Evolutionary conservation across 495 filamentous ascomycete genomes (phyloP).

Genomic region (Neurospora tetraspora): DNA sequence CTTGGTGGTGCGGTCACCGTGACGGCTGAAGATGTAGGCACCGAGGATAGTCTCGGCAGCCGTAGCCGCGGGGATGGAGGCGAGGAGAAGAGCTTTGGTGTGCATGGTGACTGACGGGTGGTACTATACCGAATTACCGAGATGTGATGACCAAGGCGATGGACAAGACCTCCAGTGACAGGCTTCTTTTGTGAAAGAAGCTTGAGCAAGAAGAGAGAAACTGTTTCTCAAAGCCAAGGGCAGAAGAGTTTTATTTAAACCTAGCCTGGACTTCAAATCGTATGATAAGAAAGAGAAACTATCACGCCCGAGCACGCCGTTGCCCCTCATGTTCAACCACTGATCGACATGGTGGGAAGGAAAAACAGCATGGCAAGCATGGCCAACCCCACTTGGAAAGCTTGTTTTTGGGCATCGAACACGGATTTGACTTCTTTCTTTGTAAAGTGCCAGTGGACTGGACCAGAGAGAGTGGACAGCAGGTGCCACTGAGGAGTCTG

Average conservation of each 20-base stretch:
- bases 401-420: background rate
- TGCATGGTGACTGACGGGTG: constrained; percentile 1
- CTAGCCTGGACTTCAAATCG: background rate
- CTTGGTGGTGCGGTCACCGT: constrained; percentile 66
- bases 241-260: background rate
- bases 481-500: background rate
- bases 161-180: background rate
- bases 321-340: background rate
- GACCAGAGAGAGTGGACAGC: background rate
- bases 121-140: background rate
- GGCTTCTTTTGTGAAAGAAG: background rate
- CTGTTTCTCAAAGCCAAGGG: background rate
- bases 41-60: constrained; percentile 53
- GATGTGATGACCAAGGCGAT: background rate
- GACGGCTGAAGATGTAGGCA: constrained; percentile 59
- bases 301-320: background rate
- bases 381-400: background rate
- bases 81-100: constrained; percentile 13
- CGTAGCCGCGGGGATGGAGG: constrained; percentile 23
- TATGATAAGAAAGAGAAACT: background rate
- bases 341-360: background rate
- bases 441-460: background rate
- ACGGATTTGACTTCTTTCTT: background rate
- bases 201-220: background rate
- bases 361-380: background rate